Conservation (phyloP, 495 filamentous ascomycete species). For the Penicillium ochrochloron region DNA sequence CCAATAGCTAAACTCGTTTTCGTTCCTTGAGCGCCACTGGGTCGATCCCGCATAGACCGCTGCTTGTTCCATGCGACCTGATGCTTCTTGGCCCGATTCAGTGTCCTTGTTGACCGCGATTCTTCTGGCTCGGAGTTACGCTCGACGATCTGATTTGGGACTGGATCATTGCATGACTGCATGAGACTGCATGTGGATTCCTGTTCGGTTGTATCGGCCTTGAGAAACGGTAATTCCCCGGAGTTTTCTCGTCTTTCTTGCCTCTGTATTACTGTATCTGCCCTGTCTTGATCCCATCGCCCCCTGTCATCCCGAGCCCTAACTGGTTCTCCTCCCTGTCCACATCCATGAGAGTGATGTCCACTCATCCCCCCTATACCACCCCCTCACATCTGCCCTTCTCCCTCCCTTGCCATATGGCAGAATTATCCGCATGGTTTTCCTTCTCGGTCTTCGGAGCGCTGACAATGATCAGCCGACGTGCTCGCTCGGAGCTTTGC, state of each 20-base stretch:
- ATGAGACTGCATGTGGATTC: background rate
- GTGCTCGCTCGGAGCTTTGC: conserved; percentile 21
- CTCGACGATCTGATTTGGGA: background rate
- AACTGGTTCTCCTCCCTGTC: conserved; percentile 2
- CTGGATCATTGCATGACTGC: background rate
- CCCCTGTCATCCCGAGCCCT: background rate
- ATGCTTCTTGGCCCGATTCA: conserved; percentile 1
- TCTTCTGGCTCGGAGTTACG: conserved; percentile 20
- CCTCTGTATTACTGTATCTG: background rate
- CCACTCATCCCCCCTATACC: conserved; percentile 10
- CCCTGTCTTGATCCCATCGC: background rate
- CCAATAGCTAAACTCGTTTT: conserved; percentile 13
- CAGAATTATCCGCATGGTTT: conserved; percentile 23
- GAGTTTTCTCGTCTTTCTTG: background rate
- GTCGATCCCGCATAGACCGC: conserved; percentile 37
- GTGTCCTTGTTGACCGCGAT: conserved; percentile 18
- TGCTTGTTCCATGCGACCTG: conserved; percentile 35
- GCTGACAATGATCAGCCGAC: conserved; percentile 34
- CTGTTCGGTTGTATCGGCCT: background rate
- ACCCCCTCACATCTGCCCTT: conserved; percentile 21
- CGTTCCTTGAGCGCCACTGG: conserved; percentile 8
- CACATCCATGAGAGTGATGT: conserved; percentile 4
- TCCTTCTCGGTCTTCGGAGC: conserved; percentile 10
- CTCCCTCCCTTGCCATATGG: conserved; percentile 24
- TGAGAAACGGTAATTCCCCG: background rate